These are phyloP conservation scores for Debaryomyces castellii DNA, from an alignment of 805 yeast genomes.

Conservation along the genomic window DNA sequence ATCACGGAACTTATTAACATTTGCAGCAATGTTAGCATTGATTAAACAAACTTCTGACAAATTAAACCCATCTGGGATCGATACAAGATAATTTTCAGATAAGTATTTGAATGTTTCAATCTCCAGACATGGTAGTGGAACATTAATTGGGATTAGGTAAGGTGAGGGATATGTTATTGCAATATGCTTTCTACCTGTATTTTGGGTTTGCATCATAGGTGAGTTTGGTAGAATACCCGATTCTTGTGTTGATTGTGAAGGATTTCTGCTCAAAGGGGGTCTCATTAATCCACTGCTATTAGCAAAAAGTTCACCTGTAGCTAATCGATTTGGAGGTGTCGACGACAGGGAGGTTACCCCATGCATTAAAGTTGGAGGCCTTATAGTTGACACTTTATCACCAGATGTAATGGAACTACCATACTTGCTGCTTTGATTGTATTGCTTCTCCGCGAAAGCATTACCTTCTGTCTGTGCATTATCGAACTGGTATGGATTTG, in stretches of 20 bases:
- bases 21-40: constrained; percentile 57
- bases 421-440: background rate
- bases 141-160: constrained; percentile 39
- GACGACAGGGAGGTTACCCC: constrained; percentile 17
- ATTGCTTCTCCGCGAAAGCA: background rate
- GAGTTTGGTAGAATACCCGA: constrained; percentile 21
- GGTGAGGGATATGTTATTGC: constrained; percentile 26
- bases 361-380: background rate
- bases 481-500: background rate
- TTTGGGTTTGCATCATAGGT: constrained; percentile 8
- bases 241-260: constrained; percentile 38
- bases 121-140: constrained; percentile 46
- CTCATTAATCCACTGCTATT: constrained; percentile 9
- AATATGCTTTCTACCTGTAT: constrained; percentile 4
- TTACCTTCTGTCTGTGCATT: background rate
- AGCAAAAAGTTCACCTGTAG: background rate
- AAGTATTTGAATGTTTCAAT: constrained; percentile 46
- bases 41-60: constrained; percentile 54
- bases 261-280: constrained; percentile 31
- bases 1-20: constrained; percentile 51
- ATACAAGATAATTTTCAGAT: constrained; percentile 47
- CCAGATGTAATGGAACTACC: background rate
- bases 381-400: constrained; percentile 1
- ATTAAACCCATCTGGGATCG: constrained; percentile 48
- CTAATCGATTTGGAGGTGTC: constrained; percentile 10